Conservation (phyloP, 108 stramenopile species). For the Cyclotella distinguenda region DNA sequence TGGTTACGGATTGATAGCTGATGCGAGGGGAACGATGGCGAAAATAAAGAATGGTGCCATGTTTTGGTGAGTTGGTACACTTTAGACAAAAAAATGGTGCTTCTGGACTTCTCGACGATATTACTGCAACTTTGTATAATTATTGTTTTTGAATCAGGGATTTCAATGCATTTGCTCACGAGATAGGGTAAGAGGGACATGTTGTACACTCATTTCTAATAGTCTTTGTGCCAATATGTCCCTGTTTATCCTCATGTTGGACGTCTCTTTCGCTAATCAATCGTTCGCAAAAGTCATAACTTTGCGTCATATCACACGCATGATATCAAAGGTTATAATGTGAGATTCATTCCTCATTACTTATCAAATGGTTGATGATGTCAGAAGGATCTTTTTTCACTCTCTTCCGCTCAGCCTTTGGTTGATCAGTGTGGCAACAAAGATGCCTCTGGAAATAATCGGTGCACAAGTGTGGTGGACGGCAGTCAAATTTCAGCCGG, state of each 20-base stretch:
- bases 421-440: slow-evolving; percentile 6
- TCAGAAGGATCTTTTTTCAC: neutral
- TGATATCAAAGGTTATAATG: too few relatives aligned
- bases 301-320: slow-evolving; percentile 7
- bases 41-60: too few relatives aligned
- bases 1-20: too few relatives aligned
- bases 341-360: too few relatives aligned
- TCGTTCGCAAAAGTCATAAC: neutral
- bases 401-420: neutral
- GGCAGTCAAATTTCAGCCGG: neutral
- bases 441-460: too few relatives aligned
- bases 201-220: neutral
- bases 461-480: neutral
- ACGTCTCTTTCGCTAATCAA: neutral
- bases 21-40: too few relatives aligned
- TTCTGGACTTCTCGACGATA: too few relatives aligned
- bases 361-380: too few relatives aligned
- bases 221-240: neutral
- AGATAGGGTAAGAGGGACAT: neutral
- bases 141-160: neutral
- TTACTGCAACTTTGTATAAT: too few relatives aligned
- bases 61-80: too few relatives aligned
- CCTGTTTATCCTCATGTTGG: too few relatives aligned
- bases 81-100: too few relatives aligned
- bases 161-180: neutral